phyloP scores from a whole-genome alignment of 148 eudicot genomes.

The Pouteria glomerata region DNA sequence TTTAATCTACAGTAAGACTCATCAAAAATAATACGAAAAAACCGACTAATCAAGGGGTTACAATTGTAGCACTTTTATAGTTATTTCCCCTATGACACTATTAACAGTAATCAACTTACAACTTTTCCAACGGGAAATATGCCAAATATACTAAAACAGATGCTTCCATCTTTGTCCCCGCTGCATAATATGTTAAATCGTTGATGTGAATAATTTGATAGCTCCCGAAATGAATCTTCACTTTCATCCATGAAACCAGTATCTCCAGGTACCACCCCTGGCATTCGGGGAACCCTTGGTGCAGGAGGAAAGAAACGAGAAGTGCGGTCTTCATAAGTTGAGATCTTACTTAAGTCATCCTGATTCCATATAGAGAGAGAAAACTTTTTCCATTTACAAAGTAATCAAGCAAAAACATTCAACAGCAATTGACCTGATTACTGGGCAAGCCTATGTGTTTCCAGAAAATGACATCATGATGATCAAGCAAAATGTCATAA shows the following conservation, averaged over 20 bases:
- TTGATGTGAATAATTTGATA: constrained; percentile 72
- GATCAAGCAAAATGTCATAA: neutral
- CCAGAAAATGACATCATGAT: neutral
- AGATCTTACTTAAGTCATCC: constrained; percentile 36
- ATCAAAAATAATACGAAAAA: constrained; percentile 3
- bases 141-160: constrained; percentile 95
- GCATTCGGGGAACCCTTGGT: constrained; percentile 78
- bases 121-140: constrained; percentile 88
- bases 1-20: constrained; percentile 12
- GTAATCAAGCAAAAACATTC: neutral
- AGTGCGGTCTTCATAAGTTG: constrained; percentile 86
- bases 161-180: constrained; percentile 78
- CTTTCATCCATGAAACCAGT: constrained; percentile 64
- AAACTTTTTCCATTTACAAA: neutral
- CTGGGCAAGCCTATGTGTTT: neutral
- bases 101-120: constrained; percentile 50
- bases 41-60: neutral
- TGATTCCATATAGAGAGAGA: constrained; percentile 19
- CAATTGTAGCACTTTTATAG: constrained; percentile 1
- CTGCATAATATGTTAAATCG: constrained; percentile 83
- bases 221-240: constrained; percentile 71
- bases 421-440: neutral
- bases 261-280: constrained; percentile 87
- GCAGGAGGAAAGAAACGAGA: constrained; percentile 91
- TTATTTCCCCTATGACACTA: constrained; percentile 6